Evolutionary conservation across 148 eudicot species (phyloP), one percentile per base, ranked within the genome.

Genomic region (Nepenthes gracilis): DNA sequence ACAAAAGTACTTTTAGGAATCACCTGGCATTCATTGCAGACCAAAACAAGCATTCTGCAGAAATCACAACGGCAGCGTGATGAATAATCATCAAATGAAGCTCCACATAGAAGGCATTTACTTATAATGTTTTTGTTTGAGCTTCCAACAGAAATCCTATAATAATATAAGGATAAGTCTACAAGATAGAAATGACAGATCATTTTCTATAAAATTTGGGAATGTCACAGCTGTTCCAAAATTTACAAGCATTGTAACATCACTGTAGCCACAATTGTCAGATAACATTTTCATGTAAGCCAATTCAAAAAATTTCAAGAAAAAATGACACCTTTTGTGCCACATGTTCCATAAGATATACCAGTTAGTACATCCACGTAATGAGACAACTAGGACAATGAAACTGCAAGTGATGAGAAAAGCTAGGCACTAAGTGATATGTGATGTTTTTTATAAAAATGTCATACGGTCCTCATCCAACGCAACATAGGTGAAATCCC

Each of bases 41-140:
- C 77, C 70, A 92, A 79, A 64, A 92, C 96, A 69, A 92, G 98
- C 98, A 92, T 92, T 63, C 98, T 83, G 67, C 98, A 92, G 77
- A 75, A 77, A 51, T 61, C 70, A 76, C 98, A 92, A 68, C 98
- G 86, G 66, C 72, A 77, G 50, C 98, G 83, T 57, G 94, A 77
- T 53, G 95, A 80, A 59, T 92, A 92, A 70, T 92, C 98, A 71
- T 92, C 98, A 82, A 69, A 92, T 54, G 80, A 61, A 67, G 69
- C 58, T 63, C 75, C 56, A 69, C 98, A 92, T 7, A 79, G 70
- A 56, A 92, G 94, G 69, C 98, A 92, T 64, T 72, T 76, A 9
- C 98, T 96, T 70, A 88, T 23, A 33, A 82, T 61, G 57, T 67
- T 62, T 63, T 70, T 64, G 67, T 69, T 74, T 55, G 78, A 80